phyloP scores from a whole-genome alignment of 2,329 filamentous ascomycete species.

The Pseudogymnoascus sp. region DNA sequence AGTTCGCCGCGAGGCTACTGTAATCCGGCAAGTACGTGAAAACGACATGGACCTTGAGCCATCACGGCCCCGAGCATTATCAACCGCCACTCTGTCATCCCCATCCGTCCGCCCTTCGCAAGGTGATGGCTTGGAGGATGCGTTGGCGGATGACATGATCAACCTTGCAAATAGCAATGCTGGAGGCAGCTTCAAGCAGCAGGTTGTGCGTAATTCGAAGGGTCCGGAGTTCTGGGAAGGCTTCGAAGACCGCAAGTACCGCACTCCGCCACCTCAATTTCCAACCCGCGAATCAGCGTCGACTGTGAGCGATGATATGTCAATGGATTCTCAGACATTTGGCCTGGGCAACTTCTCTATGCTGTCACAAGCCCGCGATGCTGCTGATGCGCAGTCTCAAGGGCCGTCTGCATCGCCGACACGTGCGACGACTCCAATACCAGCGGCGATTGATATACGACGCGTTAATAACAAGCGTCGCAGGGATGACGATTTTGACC shows the following conservation, averaged over 20 bases:
- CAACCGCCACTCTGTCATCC: conserved; percentile 58
- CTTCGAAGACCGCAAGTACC: conserved; percentile 61
- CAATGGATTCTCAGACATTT: conserved; percentile 60
- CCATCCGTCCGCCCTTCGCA: conserved; percentile 55
- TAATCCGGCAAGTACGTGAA: conserved; percentile 90
- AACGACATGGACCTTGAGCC: conserved; percentile 63
- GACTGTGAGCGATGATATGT: conserved; percentile 61
- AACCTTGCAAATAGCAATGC: background rate
- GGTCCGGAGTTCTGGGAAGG: conserved; percentile 72
- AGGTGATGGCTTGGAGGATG: conserved; percentile 59
- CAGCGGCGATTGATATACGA: conserved; percentile 65
- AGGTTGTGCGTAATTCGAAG: conserved; percentile 64
- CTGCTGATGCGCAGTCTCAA: conserved; percentile 13
- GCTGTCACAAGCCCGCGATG: conserved; percentile 8
- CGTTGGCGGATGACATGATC: conserved; percentile 63
- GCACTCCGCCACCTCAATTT: conserved; percentile 44
- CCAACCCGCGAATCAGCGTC: conserved; percentile 54
- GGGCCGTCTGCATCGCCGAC: conserved; percentile 24
- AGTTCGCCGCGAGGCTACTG: conserved; percentile 83
- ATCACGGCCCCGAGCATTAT: conserved; percentile 33
- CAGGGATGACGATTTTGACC: conserved; percentile 85
- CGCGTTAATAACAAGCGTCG: conserved; percentile 77
- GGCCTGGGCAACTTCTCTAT: background rate
- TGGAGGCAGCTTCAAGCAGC: conserved; percentile 60
- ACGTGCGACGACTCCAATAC: conserved; percentile 26